Conservation (phyloP, 345 rosid species). For the Lumnitzera racemosa region DNA sequence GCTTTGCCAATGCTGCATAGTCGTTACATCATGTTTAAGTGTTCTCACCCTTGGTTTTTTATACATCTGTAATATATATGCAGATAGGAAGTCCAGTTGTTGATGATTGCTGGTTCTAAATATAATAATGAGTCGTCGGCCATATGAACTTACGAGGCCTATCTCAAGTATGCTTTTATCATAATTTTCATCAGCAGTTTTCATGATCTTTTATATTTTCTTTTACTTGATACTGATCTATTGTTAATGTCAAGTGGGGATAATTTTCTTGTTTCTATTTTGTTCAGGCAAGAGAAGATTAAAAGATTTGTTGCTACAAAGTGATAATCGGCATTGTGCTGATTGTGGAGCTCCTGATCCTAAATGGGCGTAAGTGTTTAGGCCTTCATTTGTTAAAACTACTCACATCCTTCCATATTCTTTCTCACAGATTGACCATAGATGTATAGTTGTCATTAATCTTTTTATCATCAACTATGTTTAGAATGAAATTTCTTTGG, state of each 20-base stretch:
- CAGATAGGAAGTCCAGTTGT: slow-evolving; percentile 12
- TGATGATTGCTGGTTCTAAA: slow-evolving; percentile 33
- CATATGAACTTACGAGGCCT: slow-evolving; percentile 35
- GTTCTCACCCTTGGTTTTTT: too few species aligned
- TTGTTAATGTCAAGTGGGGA: neutral
- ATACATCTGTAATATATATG: neutral
- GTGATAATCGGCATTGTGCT: slow-evolving; percentile 85
- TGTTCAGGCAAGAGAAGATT: slow-evolving; percentile 66
- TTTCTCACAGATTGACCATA: too few species aligned
- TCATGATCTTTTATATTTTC: neutral
- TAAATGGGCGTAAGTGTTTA: slow-evolving; percentile 95
- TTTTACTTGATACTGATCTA: neutral
- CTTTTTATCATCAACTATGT: too few species aligned
- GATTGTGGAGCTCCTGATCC: slow-evolving; percentile 98
- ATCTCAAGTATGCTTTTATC: slow-evolving; percentile 40
- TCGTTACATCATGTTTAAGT: too few species aligned
- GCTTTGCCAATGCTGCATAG: too few species aligned
- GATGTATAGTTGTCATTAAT: too few species aligned
- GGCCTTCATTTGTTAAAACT: neutral
- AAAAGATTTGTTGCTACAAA: slow-evolving; percentile 58
- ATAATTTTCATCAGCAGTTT: neutral
- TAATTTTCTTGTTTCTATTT: neutral
- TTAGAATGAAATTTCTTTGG: too few species aligned
- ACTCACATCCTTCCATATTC: neutral
- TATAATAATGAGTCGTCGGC: slow-evolving; percentile 53